Percentiles rank a stretch among this genome's conserved stretches.
These are phyloP conservation scores for Hypomontagnella monticulosa DNA, from an alignment of 495 filamentous ascomycete species.

Conservation along the genomic window DNA sequence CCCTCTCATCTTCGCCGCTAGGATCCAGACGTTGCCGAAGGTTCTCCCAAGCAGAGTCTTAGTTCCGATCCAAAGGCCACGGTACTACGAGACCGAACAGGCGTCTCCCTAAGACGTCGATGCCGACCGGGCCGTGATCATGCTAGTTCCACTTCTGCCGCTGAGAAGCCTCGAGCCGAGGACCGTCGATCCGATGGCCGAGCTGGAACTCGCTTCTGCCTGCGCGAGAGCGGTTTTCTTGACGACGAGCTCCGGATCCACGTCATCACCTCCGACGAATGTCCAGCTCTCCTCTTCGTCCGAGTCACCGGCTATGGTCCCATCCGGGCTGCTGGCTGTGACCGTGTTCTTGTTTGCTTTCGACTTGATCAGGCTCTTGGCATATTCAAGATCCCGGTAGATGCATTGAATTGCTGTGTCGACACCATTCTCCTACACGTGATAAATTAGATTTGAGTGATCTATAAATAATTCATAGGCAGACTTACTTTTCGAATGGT, in stretches of 20 bases:
- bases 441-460: slow-evolving; percentile 25
- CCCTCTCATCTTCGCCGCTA: background rate
- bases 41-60: slow-evolving; percentile 8
- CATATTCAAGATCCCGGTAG: slow-evolving; percentile 95
- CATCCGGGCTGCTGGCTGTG: slow-evolving; percentile 45
- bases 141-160: slow-evolving; percentile 7
- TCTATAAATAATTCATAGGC: background rate
- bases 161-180: slow-evolving; percentile 32
- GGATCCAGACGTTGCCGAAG: slow-evolving; percentile 10
- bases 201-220: slow-evolving; percentile 30
- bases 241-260: slow-evolving; percentile 45
- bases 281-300: slow-evolving; percentile 61
- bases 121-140: slow-evolving; percentile 6
- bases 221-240: slow-evolving; percentile 44
- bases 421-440: slow-evolving; percentile 82
- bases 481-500: slow-evolving; percentile 82
- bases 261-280: slow-evolving; percentile 55
- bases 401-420: slow-evolving; percentile 89
- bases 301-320: slow-evolving; percentile 45
- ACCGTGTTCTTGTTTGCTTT: slow-evolving; percentile 59
- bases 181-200: background rate
- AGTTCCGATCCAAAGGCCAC: slow-evolving; percentile 25
- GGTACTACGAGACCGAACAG: slow-evolving; percentile 36
- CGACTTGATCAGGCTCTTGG: slow-evolving; percentile 81
- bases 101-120: slow-evolving; percentile 40